Base-by-base conservation (phyloP, 306 rosid species). In the Mimosa bimucronata region DNA sequence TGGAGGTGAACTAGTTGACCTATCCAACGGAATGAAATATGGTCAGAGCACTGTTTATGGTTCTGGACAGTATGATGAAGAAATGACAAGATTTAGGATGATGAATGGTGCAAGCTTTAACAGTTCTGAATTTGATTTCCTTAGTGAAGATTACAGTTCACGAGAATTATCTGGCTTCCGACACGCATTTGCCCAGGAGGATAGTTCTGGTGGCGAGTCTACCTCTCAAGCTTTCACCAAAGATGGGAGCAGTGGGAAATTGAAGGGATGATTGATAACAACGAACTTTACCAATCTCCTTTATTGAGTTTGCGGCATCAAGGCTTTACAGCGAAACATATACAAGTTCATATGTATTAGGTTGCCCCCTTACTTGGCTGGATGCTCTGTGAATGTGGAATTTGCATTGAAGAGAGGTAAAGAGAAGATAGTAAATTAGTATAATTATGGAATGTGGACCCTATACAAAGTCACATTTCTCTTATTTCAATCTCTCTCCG, bases 41-140 rank as follows among this genome's bases (percentile, higher is more conserved):
- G 99, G 99, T 18, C 89, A 95, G 16, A 95, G 98, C 85, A 90
- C 83, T 0, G 76, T 77, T 34, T 95, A 93, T 80, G 90, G 90
- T 80, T 93, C 99, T 67, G 92, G 87, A 26, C 99, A 90, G 82
- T 95, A 95, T 82, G 91, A 85, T 71, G 87, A 86, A 80, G 99
- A 95, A 28, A 93, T 95, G 26, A 40, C 42, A 75, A 80, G 65
- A 70, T 93, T 91, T 85, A 89, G 90, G 85, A 90, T 75, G 76
- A 89, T 66, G 97, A 91, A 88, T n/a, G 83, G 86, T 41, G 89
- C 82, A 5, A 84, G 85, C 53, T 77, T n/a, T 74, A 82, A 31
- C 62, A 83, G 86, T 79, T 87, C 90, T 28, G 90, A 87, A 31
- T 78, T 31, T 57, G 92, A 91, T 9, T 37, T 28, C 42, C 74